Evolutionary conservation across 129 eudicot species (phyloP), one percentile per base, ranked within the genome.

Genomic region (Chrysanthemum seticuspe): DNA sequence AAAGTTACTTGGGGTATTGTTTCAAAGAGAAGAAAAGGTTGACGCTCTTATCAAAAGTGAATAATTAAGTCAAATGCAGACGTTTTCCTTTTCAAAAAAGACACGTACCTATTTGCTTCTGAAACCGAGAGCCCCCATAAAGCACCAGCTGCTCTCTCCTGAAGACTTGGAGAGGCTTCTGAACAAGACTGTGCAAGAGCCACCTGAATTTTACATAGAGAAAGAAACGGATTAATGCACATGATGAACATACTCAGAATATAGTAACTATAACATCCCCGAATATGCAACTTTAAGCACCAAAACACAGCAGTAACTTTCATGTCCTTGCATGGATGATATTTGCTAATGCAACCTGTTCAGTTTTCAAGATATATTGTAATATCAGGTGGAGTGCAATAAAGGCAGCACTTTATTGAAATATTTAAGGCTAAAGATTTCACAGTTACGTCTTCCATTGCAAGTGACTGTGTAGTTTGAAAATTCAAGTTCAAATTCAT

Each of bases 101-200:
- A 49, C 21, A 77, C 64, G 16, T 79, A 90, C 99, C 99, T 94
- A 82, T 90, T 94, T 68, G 89, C 86, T 87, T 94, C 99, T 31
- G 99, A 90, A 31, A 90, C 96, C 10, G 99, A 94, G 65, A 95
- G 82, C 57, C 95, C 99, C 99, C 99, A 95, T 3, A 95, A 82
- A 67, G 99, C 99, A 64, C 99, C 99, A 47, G 99, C 99, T 75
- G 96, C 99, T 78, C 99, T 86, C 88, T 95, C 99, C 74, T 95
- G 99, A 80, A 95, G 99, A 77, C 97, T 91, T 36, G 90, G 91
- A 68, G 97, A 84, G 47, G 97, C 89, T 62, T 95, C 85, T 34
- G 97, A 60, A 81, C 97, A 91, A 36, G 95, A 88, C 50, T 74
- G 87, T 21, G 99, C 96, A 81, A 95, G 97, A 58, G 94, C 85